Evolutionary conservation across 2,329 filamentous ascomycete genomes (phyloP).

Genomic region (Aulographum hederae): DNA sequence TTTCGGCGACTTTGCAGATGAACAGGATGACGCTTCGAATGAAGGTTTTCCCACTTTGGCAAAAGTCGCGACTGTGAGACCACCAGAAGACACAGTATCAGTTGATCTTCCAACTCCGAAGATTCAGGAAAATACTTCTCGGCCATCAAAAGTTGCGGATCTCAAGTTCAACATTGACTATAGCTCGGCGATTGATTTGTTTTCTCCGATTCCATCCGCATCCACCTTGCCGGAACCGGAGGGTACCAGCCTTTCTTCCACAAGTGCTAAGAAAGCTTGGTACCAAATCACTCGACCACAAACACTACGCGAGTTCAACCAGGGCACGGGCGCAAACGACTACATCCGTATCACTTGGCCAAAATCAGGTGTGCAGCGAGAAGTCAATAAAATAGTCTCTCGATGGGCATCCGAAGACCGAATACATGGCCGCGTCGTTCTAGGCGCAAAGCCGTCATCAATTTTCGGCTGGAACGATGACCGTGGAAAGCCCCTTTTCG

Average conservation of each 20-base stretch:
- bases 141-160: too few relatives aligned
- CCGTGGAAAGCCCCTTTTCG: too few relatives aligned
- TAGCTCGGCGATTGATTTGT: too few relatives aligned
- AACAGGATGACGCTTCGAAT: neutral
- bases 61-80: neutral
- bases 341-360: conserved; percentile 20
- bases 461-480: neutral
- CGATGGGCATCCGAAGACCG: conserved; percentile 20
- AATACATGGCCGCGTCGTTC: conserved; percentile 11
- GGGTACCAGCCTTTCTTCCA: conserved; percentile 14
- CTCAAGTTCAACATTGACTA: too few relatives aligned
- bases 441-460: neutral
- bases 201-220: too few relatives aligned
- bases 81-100: neutral
- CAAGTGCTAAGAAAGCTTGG: conserved; percentile 19
- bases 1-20: conserved; percentile 1
- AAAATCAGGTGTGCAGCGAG: conserved; percentile 13
- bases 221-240: too few relatives aligned
- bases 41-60: too few relatives aligned
- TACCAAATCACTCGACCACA: conserved; percentile 19
- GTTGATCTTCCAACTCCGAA: neutral
- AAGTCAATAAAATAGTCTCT: conserved; percentile 16
- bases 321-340: conserved; percentile 13
- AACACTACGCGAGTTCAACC: conserved; percentile 19
- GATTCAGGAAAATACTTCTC: neutral